Evolutionary conservation across 2,329 filamentous ascomycete species (phyloP).

Genomic region (Verruconis gallopava): DNA sequence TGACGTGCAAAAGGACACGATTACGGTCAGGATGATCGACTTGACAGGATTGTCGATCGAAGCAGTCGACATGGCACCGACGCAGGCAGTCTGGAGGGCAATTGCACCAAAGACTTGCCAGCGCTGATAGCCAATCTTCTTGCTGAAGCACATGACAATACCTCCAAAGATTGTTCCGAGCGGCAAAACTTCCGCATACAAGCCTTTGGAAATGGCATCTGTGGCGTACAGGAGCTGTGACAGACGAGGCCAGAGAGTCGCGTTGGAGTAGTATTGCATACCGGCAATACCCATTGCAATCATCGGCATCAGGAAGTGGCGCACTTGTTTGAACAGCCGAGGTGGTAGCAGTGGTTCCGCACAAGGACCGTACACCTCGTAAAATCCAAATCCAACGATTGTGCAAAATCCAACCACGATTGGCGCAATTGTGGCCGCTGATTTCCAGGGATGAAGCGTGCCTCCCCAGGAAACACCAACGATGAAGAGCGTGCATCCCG

Average conservation of each 20-base stretch:
- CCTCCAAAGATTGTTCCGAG: slow-evolving; percentile 8
- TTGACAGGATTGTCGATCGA: slow-evolving; percentile 21
- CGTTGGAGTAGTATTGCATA: slow-evolving; percentile 19
- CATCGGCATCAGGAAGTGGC: slow-evolving; percentile 14
- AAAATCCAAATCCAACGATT: slow-evolving; percentile 18
- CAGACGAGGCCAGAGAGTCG: slow-evolving; percentile 15
- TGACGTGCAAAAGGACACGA: slow-evolving; percentile 13
- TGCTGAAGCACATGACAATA: slow-evolving; percentile 2
- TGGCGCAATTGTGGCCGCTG: slow-evolving; percentile 11
- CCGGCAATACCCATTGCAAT: slow-evolving; percentile 15
- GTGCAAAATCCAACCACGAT: slow-evolving; percentile 19
- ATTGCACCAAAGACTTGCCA: slow-evolving; percentile 26
- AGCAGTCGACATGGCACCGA: slow-evolving; percentile 24
- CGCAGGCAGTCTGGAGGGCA: slow-evolving; percentile 22
- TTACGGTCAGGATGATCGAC: slow-evolving; percentile 23
- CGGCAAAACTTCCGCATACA: slow-evolving; percentile 18
- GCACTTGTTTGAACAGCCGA: slow-evolving; percentile 18
- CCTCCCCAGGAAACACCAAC: slow-evolving; percentile 1
- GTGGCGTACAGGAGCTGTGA: slow-evolving; percentile 16
- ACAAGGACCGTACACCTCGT: slow-evolving; percentile 17
- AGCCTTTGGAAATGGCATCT: slow-evolving; percentile 16
- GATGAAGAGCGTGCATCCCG: slow-evolving; percentile 28
- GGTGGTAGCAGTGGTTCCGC: slow-evolving; percentile 20
- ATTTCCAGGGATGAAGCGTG: neutral
- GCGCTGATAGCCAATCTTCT: slow-evolving; percentile 21